These are phyloP conservation scores for Rhipidocladum racemiflorum DNA, from an alignment of 176 grass and related monocot species.

Conservation along the genomic window DNA sequence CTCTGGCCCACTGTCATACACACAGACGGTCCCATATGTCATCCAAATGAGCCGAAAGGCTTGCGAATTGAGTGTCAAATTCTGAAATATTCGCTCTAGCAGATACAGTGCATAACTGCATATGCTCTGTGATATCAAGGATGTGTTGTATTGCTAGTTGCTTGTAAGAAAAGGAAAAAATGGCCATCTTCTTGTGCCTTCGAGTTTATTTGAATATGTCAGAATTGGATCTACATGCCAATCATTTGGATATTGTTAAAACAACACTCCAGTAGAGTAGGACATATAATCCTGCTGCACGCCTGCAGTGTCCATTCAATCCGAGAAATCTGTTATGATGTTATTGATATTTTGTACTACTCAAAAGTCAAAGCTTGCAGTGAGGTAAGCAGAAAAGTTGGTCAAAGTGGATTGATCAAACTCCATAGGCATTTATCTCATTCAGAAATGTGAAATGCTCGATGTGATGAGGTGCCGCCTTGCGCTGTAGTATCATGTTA, in stretches of 20 bases:
- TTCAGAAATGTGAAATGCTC: background rate
- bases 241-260: background rate
- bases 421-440: background rate
- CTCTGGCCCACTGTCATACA: too few species aligned
- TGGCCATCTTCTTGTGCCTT: background rate
- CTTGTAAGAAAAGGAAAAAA: background rate
- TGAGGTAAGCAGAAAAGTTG: background rate
- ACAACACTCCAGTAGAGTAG: background rate
- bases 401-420: background rate
- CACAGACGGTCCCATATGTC: too few species aligned
- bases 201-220: background rate
- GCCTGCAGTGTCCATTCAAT: background rate
- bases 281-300: background rate
- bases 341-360: background rate
- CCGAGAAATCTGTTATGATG: background rate
- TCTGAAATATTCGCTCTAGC: too few species aligned
- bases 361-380: background rate
- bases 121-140: conserved; percentile 2
- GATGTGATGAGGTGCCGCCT: background rate
- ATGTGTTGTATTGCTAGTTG: background rate
- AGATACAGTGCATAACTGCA: background rate
- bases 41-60: too few species aligned
- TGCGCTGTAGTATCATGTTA: background rate
- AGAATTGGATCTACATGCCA: background rate
- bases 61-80: too few species aligned